Evolutionary conservation across 2,329 filamentous ascomycete genomes (phyloP).

Genomic region (Alternaria gansuensis): DNA sequence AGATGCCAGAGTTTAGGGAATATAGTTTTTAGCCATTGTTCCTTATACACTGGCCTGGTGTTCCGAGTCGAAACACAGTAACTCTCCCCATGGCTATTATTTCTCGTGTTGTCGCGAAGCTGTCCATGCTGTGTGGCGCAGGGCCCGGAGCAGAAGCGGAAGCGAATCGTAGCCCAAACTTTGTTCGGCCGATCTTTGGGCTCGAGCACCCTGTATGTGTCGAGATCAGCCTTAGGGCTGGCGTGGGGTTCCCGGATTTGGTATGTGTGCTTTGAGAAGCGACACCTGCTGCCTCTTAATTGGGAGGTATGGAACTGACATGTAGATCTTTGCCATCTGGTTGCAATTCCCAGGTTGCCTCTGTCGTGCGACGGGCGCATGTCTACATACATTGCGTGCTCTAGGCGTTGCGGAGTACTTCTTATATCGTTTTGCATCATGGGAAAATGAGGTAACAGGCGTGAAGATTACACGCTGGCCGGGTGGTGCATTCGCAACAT

Average conservation of each 20-base stretch:
- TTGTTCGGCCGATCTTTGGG: conserved; percentile 24
- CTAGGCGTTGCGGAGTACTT: conserved; percentile 13
- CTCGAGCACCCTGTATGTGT: conserved; percentile 23
- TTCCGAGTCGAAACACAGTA: conserved; percentile 14
- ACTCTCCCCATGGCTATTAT: conserved; percentile 6
- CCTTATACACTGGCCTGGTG: neutral
- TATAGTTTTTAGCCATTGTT: conserved; percentile 10
- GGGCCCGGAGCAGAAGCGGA: conserved; percentile 11
- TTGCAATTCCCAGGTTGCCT: conserved; percentile 26
- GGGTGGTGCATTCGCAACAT: conserved; percentile 18
- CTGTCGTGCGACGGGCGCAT: conserved; percentile 11
- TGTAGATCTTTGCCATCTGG: conserved; percentile 22
- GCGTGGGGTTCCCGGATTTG: conserved; percentile 33
- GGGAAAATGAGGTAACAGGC: conserved; percentile 10
- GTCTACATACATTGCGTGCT: conserved; percentile 11
- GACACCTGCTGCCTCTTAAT: conserved; percentile 29
- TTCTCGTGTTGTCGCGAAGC: conserved; percentile 12
- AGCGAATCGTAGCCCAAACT: conserved; percentile 18
- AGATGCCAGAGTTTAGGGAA: conserved; percentile 17
- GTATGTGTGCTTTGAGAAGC: conserved; percentile 18
- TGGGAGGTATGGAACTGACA: conserved; percentile 24
- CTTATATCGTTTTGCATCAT: conserved; percentile 20
- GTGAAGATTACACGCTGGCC: conserved; percentile 19
- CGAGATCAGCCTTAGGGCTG: conserved; percentile 33
- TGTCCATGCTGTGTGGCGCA: conserved; percentile 21